phyloP scores from a whole-genome alignment of 768 basidiomycete genomes.

The Boletus subparvulus region DNA sequence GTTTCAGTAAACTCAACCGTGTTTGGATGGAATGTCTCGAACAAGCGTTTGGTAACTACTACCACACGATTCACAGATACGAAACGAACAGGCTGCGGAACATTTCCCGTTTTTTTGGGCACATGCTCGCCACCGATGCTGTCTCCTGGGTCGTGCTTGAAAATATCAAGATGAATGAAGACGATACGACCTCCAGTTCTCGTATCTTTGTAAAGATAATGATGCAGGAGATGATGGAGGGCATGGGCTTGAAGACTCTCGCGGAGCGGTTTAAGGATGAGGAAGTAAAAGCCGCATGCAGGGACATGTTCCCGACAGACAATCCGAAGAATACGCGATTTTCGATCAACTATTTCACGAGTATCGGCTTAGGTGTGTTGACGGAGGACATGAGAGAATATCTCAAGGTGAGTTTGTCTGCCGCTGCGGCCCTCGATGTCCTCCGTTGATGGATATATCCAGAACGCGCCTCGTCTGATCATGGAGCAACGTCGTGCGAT shows the following conservation, averaged over 20 bases:
- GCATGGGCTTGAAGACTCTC: constrained; percentile 85
- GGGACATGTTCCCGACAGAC: constrained; percentile 92
- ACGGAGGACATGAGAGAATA: constrained; percentile 98
- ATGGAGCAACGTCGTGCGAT: constrained; percentile 92
- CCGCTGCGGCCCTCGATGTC: background rate
- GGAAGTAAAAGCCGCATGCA: constrained; percentile 69
- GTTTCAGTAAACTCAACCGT: constrained; percentile 94
- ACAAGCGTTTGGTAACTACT: constrained; percentile 84
- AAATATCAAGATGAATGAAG: constrained; percentile 91
- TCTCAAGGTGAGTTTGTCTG: constrained; percentile 63
- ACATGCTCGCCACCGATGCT: constrained; percentile 81
- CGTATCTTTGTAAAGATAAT: constrained; percentile 98
- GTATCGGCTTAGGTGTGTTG: constrained; percentile 82
- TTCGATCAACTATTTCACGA: constrained; percentile 97
- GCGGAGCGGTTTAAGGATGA: constrained; percentile 89
- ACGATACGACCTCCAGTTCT: constrained; percentile 92
- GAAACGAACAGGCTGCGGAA: constrained; percentile 98
- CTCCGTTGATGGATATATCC: constrained; percentile 6
- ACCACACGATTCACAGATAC: constrained; percentile 95
- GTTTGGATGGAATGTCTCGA: constrained; percentile 92
- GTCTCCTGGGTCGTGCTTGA: constrained; percentile 87
- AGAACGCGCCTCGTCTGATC: constrained; percentile 91
- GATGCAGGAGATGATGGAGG: constrained; percentile 93
- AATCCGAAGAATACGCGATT: constrained; percentile 96
- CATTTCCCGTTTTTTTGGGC: constrained; percentile 95